These are phyloP conservation scores for Trichosporon sp. DNA, from an alignment of 1,284 basidiomycete species.

Conservation along the genomic window DNA sequence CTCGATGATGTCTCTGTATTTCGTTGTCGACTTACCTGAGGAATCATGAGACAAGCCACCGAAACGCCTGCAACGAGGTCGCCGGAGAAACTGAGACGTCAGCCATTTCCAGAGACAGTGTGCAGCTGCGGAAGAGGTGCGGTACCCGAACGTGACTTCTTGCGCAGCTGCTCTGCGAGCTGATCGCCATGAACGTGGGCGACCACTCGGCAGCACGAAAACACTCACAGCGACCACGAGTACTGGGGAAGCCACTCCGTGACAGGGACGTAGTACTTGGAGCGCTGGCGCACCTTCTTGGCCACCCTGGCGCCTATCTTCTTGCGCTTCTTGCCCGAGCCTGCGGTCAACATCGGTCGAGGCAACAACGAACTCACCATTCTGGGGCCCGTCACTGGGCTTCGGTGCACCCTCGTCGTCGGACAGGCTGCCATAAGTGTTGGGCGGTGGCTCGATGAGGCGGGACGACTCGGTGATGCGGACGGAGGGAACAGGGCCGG, in stretches of 20 bases:
- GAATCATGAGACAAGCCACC: constrained; percentile 82
- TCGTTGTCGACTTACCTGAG: constrained; percentile 64
- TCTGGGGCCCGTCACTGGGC: background rate
- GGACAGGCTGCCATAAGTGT: background rate
- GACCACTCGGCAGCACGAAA: background rate
- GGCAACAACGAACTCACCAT: background rate
- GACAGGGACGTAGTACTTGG: constrained; percentile 48
- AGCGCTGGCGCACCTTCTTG: constrained; percentile 41
- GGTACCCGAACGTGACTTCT: background rate
- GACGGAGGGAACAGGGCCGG: background rate
- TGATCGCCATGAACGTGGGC: background rate
- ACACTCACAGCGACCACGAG: constrained; percentile 60
- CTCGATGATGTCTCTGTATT: background rate
- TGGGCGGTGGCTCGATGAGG: background rate
- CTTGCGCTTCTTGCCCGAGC: background rate
- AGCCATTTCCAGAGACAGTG: background rate
- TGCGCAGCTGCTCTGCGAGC: background rate
- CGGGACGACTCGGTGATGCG: constrained; percentile 1
- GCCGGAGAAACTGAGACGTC: constrained; percentile 59
- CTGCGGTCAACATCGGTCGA: background rate
- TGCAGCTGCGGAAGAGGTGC: background rate
- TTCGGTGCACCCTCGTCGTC: background rate
- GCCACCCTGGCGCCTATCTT: constrained; percentile 17
- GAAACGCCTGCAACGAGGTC: constrained; percentile 80
- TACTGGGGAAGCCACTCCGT: constrained; percentile 76